Evolutionary conservation across 768 basidiomycete genomes (phyloP).

Genomic region (Cytidiella melzeri): DNA sequence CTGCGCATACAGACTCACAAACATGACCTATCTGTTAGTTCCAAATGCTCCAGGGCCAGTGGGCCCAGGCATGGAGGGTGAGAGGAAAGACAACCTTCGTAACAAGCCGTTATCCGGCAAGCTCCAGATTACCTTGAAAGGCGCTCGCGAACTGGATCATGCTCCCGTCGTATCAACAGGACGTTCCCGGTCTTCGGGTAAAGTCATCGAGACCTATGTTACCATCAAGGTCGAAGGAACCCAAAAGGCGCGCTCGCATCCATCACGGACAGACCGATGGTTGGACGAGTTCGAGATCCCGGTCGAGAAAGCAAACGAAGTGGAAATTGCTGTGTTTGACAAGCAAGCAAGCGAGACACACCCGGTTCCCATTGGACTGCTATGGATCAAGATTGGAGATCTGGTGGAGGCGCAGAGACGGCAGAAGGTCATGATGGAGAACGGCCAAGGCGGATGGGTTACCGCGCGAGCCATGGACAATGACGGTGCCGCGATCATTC

Average conservation of each 20-base stretch:
- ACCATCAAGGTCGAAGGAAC: conserved; percentile 96
- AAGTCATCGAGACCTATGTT: conserved; percentile 82
- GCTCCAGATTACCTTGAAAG: conserved; percentile 80
- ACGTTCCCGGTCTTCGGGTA: conserved; percentile 71
- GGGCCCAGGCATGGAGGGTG: conserved; percentile 63
- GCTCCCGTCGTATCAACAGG: conserved; percentile 63
- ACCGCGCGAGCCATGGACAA: conserved; percentile 87
- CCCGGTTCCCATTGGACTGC: conserved; percentile 84
- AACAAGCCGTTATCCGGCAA: conserved; percentile 93
- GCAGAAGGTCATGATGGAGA: conserved; percentile 87
- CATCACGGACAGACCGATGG: conserved; percentile 93
- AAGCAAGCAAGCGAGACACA: conserved; percentile 77
- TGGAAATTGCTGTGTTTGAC: conserved; percentile 94
- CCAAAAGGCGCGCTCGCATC: conserved; percentile 86
- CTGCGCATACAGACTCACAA: background rate
- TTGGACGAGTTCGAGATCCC: conserved; percentile 95
- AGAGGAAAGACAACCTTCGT: conserved; percentile 88
- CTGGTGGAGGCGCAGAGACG: conserved; percentile 88
- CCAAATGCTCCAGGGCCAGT: conserved; percentile 25
- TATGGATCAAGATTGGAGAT: conserved; percentile 94
- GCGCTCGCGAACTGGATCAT: conserved; percentile 93
- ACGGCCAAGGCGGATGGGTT: conserved; percentile 89
- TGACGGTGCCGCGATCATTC: conserved; percentile 39
- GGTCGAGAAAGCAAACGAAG: conserved; percentile 97
- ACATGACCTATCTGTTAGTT: background rate